Percentiles rank a stretch among this genome's conserved stretches.
phyloP scores from a whole-genome alignment of 164 flowering plant genomes.

The Echeveria elegans region DNA sequence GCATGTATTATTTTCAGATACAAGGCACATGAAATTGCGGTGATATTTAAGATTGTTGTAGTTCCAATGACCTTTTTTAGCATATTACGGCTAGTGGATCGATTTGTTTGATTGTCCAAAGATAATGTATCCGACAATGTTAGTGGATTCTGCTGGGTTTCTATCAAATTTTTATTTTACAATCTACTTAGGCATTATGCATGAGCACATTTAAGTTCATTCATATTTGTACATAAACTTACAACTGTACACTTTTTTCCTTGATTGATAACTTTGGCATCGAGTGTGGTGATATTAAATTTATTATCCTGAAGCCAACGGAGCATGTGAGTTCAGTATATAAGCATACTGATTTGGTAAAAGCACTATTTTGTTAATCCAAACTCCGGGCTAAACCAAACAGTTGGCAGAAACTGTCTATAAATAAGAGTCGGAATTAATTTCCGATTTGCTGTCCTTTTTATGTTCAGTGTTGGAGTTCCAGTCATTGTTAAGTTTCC shows the following conservation, averaged over 20 bases:
- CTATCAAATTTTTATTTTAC: neutral
- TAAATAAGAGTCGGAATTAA: neutral
- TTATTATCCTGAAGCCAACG: no score
- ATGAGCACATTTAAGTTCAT: neutral
- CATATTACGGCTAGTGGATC: neutral
- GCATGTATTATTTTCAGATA: neutral
- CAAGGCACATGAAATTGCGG: neutral
- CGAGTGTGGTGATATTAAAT: neutral
- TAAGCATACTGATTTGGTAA: neutral
- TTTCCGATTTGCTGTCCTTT: neutral
- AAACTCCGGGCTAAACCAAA: neutral
- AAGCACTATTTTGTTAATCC: neutral
- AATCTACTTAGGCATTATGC: neutral
- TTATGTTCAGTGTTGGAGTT: neutral
- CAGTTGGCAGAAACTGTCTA: neutral
- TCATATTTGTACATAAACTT: neutral
- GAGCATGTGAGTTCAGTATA: no score
- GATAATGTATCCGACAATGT: neutral
- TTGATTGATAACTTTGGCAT: neutral
- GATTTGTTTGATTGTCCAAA: neutral
- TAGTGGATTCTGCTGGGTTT: neutral
- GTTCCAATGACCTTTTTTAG: neutral
- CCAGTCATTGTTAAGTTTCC: no score
- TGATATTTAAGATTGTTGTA: neutral
- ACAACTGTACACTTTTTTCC: neutral